Evolutionary conservation across 257 asterid genomes (phyloP).

Genomic region (Nicotiana undulata): DNA sequence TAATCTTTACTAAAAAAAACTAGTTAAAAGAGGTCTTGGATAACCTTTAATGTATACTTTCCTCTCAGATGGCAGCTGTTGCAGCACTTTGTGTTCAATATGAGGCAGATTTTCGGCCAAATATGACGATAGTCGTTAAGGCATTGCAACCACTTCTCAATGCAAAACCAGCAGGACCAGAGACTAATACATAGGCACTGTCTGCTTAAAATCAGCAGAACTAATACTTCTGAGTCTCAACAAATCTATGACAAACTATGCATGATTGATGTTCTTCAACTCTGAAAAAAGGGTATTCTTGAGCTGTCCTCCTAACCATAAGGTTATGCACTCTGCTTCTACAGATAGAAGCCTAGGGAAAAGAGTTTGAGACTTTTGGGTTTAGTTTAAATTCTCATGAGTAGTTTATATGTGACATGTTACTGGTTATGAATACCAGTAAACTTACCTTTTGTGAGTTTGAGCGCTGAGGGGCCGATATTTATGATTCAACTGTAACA

Average conservation of each 20-base stretch:
- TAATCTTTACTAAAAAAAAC: background rate
- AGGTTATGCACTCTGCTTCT: background rate
- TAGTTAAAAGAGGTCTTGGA: background rate
- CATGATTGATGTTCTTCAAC: background rate
- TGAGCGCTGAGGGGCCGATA: background rate
- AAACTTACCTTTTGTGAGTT: background rate
- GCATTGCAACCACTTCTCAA: constrained; percentile 91
- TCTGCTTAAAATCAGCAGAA: background rate
- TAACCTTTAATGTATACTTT: background rate
- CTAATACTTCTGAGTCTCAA: background rate
- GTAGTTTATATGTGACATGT: background rate
- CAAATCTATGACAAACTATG: background rate
- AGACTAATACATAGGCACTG: background rate
- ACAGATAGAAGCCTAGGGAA: background rate
- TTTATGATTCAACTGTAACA: background rate
- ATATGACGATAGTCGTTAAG: constrained; percentile 92
- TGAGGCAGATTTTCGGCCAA: constrained; percentile 91
- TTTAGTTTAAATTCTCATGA: background rate
- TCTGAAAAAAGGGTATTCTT: background rate
- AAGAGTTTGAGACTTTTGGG: background rate
- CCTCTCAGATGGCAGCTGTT: constrained; percentile 82
- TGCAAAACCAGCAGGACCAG: constrained; percentile 53
- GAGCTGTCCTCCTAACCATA: background rate
- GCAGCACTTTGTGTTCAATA: constrained; percentile 97
- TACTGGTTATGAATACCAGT: background rate